phyloP scores from a whole-genome alignment of 768 basidiomycete species.

The Punctularia strigosozonata region DNA sequence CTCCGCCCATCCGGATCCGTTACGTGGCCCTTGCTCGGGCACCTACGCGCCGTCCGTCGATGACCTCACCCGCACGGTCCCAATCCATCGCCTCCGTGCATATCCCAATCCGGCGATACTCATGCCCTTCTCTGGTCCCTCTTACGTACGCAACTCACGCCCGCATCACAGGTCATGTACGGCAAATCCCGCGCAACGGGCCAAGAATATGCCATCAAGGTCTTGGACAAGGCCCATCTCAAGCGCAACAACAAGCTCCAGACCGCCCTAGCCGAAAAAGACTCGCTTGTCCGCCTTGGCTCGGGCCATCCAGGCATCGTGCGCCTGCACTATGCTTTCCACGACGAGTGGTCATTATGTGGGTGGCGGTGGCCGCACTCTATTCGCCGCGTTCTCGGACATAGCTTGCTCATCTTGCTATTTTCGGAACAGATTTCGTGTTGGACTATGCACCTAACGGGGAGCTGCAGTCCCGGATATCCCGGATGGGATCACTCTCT shows the following conservation, averaged over 20 bases:
- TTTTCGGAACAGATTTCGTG: conserved; percentile 49
- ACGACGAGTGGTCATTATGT: conserved; percentile 80
- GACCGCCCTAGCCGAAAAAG: conserved; percentile 73
- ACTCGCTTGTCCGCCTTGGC: conserved; percentile 53
- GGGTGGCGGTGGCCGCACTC: conserved; percentile 29
- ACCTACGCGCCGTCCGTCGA: too few relatives aligned
- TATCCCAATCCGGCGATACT: not conserved
- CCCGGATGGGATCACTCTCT: conserved; percentile 78
- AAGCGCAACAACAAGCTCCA: conserved; percentile 66
- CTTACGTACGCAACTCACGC: conserved; percentile 5
- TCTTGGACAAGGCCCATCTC: conserved; percentile 76
- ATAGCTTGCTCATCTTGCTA: not conserved
- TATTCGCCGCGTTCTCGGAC: not conserved
- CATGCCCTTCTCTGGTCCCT: not conserved
- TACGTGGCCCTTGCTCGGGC: too few relatives aligned
- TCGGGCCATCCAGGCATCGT: conserved; percentile 74
- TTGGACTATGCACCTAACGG: conserved; percentile 69
- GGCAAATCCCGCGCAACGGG: conserved; percentile 42
- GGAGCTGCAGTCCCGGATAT: conserved; percentile 63
- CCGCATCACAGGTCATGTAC: conserved; percentile 37
- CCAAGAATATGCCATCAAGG: conserved; percentile 65
- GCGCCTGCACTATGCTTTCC: conserved; percentile 73
- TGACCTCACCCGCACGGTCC: not conserved
- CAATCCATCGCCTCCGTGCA: not conserved
- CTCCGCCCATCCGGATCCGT: too few relatives aligned